These are phyloP conservation scores for Salix arbutifolia DNA, from an alignment of 345 rosid genomes.

Conservation along the genomic window DNA sequence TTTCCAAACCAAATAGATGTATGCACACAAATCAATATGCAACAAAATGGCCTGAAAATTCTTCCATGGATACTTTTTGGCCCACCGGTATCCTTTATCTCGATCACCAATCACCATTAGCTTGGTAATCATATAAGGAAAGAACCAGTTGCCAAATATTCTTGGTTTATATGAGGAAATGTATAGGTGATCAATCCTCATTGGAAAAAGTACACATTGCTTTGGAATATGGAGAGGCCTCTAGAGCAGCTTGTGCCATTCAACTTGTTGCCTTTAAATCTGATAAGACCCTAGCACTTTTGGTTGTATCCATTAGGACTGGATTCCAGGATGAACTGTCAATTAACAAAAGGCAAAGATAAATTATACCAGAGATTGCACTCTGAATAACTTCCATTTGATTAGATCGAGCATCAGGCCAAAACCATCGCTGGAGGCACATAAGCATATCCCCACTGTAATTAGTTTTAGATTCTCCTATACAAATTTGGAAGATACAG, in stretches of 20 bases:
- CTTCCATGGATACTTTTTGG: too few species aligned
- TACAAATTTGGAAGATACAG: not conserved
- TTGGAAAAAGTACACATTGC: not conserved
- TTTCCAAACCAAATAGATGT: too few species aligned
- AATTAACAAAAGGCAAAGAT: not conserved
- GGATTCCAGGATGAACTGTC: not conserved
- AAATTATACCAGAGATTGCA: not conserved
- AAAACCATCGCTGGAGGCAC: not conserved
- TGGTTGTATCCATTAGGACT: not conserved
- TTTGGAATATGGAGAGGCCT: not conserved
- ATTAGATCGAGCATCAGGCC: not conserved
- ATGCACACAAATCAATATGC: too few species aligned
- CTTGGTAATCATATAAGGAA: too few species aligned
- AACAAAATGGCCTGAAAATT: too few species aligned
- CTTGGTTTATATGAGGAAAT: too few species aligned
- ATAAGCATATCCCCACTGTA: not conserved
- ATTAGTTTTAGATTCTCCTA: not conserved
- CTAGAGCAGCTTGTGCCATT: not conserved
- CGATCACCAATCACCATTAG: too few species aligned
- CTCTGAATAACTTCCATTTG: not conserved
- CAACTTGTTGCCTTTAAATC: not conserved
- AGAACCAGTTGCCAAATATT: too few species aligned
- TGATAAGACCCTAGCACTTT: not conserved
- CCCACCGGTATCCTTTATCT: too few species aligned
- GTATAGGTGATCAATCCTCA: too few species aligned